A percentile compares a stretch with the other conserved stretches of the same genome.
Evolutionary conservation across 2,329 filamentous ascomycete genomes (phyloP).

Genomic region (Ophiostoma tasmaniense): DNA sequence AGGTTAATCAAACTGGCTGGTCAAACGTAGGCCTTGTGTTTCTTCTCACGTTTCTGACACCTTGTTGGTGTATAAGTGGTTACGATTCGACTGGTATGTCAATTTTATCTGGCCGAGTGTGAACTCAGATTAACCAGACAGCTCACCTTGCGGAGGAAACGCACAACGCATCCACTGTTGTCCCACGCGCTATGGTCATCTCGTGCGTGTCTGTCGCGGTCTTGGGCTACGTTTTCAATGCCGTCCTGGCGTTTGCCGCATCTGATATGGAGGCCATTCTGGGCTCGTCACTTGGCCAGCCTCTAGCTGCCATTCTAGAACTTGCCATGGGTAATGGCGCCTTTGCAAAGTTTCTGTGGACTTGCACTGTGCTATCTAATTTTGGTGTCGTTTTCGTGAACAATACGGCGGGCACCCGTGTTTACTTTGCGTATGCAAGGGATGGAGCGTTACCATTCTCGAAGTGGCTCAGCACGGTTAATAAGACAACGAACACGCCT

Average conservation of each 20-base stretch:
- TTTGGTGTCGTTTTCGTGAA: conserved; percentile 2
- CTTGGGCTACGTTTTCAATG: not conserved
- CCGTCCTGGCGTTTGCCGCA: not conserved
- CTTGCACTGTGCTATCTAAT: not conserved
- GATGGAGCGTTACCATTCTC: not conserved
- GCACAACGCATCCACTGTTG: not conserved
- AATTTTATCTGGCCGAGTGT: not conserved
- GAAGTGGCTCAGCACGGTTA: not conserved
- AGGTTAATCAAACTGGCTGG: not conserved
- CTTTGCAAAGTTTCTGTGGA: not conserved
- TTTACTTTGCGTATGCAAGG: not conserved
- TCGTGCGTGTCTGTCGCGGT: not conserved
- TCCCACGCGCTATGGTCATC: not conserved
- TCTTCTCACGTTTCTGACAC: not conserved
- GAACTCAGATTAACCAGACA: not conserved
- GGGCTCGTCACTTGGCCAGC: not conserved
- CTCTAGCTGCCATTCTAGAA: not conserved
- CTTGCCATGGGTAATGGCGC: not conserved
- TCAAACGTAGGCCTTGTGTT: not conserved
- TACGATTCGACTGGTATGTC: not conserved
- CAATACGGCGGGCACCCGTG: not conserved
- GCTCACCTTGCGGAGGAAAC: conserved; percentile 1
- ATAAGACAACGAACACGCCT: not conserved
- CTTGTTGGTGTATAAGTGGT: conserved; percentile 3
- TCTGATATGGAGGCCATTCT: not conserved